Conservation (phyloP, 108 stramenopile species). For the Cyclotella choctawhatcheeana region DNA sequence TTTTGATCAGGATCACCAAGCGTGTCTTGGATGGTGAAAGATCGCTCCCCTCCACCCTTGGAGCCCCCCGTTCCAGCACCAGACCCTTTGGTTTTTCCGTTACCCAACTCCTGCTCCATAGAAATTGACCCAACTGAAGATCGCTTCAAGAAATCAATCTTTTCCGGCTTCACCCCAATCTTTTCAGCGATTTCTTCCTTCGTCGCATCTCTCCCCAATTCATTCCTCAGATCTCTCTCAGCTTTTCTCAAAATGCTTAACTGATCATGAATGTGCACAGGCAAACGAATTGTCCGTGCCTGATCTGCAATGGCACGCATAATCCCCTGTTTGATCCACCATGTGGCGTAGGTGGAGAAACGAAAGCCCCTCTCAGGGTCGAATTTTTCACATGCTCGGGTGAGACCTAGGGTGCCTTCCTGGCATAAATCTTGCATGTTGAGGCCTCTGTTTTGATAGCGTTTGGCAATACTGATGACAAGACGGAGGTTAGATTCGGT, state of each 20-base stretch:
- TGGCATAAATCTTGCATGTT: slow-evolving; percentile 91
- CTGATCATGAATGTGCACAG: slow-evolving; percentile 92
- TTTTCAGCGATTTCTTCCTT: slow-evolving; percentile 70
- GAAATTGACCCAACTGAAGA: slow-evolving; percentile 72
- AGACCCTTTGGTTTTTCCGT: slow-evolving; percentile 78
- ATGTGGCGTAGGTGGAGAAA: slow-evolving; percentile 97
- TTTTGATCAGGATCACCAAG: slow-evolving; percentile 81
- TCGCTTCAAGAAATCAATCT: slow-evolving; percentile 82
- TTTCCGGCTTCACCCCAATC: slow-evolving; percentile 70
- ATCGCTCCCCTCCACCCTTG: slow-evolving; percentile 52
- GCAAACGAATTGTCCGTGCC: slow-evolving; percentile 89
- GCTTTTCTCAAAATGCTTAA: slow-evolving; percentile 70
- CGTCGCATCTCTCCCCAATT: slow-evolving; percentile 80
- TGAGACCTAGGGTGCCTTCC: slow-evolving; percentile 94
- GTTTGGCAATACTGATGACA: slow-evolving; percentile 90
- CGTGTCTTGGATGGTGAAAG: slow-evolving; percentile 71
- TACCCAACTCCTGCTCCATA: slow-evolving; percentile 76
- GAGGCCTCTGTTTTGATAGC: slow-evolving; percentile 85
- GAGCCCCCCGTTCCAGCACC: slow-evolving; percentile 72
- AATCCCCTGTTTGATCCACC: slow-evolving; percentile 98
- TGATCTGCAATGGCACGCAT: slow-evolving; percentile 95
- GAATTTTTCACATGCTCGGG: slow-evolving; percentile 95
- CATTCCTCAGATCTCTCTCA: slow-evolving; percentile 69
- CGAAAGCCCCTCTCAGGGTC: slow-evolving; percentile 94
- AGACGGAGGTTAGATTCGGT: slow-evolving; percentile 89